Evolutionary conservation across 495 filamentous ascomycete species (phyloP), one percentile per base, ranked within the genome.

Genomic region (Talaromyces stipitatus): DNA sequence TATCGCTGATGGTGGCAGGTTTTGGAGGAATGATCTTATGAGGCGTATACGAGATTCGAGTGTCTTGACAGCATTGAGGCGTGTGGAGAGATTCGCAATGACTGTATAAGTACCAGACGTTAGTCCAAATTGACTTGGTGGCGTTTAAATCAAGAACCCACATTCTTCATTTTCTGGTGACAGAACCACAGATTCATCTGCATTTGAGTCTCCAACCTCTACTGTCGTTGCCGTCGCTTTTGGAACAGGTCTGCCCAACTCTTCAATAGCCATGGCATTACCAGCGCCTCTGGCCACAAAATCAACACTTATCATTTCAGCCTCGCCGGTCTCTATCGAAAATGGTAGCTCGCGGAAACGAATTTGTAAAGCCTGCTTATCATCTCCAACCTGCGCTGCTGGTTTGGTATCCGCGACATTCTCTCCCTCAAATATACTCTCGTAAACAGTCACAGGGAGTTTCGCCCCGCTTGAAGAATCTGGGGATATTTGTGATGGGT

Each of bases 221-320:
- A 2, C 58, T 50, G 33, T 38, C 32, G 52, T 50, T 24, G 59
- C 53, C 24, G 53, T 45, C 38, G 58, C 38, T 26, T 55, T 54
- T n/a, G 53, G 29, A 18, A 22, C 27, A 0, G 36, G 10, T 18
- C 54, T 58, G 9, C 16, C 41, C 30, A 63, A 28, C 12, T 61
- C 59, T 36, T 82, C 75, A 2, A 82, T 74, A 9, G 83, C 82
- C 12, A 85, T 81, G 14, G 92, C 94, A 62, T 89, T 91, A 1
- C 85, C 87, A 24, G 85, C 89, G 23, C 86, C 87, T 48, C 86
- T 82, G 1, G 92, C 92, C 27, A 98, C 87, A 58, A 89, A 92
- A 62, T 97, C 89, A 62, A 98, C 85, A 36, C 85, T 84, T 62
- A 99, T 97, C 91, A 97, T 97, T 74, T 99, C 95, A 7, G 94